phyloP scores from a whole-genome alignment of 1,284 basidiomycete genomes.

The Ceratobasidium sp. region DNA sequence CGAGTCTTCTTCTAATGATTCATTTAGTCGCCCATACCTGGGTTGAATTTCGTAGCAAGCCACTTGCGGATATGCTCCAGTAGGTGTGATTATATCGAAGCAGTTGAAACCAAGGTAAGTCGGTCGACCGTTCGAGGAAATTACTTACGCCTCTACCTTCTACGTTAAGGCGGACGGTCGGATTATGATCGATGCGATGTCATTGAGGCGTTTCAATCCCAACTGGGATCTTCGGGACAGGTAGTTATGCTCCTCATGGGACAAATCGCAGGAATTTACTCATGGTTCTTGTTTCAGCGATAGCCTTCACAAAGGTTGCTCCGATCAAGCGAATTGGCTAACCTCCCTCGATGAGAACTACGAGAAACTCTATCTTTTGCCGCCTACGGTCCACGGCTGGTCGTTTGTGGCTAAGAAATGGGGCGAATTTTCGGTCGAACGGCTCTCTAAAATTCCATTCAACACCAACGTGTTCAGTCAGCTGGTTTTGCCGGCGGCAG shows the following conservation, averaged over 20 bases:
- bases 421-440: not conserved
- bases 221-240: not conserved
- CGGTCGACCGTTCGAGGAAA: not conserved
- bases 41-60: constrained; percentile 23
- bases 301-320: not conserved
- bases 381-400: constrained; percentile 17
- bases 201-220: not conserved
- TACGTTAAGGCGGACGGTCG: not conserved
- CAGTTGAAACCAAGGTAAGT: not conserved
- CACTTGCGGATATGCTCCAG: constrained; percentile 5
- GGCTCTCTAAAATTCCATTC: constrained; percentile 1
- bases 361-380: constrained; percentile 1
- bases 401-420: not conserved
- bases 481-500: constrained; percentile 1
- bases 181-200: constrained; percentile 16
- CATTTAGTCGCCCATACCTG: constrained; percentile 17
- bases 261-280: not conserved
- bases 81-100: not conserved
- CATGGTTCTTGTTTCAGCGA: not conserved
- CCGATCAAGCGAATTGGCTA: not conserved
- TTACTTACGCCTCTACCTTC: not conserved
- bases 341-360: not conserved
- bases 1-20: too few species aligned
- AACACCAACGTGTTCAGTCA: constrained; percentile 3
- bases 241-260: not conserved